Evolutionary conservation across 2,329 filamentous ascomycete species (phyloP), one percentile per base, ranked within the genome.

Genomic region (Neofusicoccum umdonicola): DNA sequence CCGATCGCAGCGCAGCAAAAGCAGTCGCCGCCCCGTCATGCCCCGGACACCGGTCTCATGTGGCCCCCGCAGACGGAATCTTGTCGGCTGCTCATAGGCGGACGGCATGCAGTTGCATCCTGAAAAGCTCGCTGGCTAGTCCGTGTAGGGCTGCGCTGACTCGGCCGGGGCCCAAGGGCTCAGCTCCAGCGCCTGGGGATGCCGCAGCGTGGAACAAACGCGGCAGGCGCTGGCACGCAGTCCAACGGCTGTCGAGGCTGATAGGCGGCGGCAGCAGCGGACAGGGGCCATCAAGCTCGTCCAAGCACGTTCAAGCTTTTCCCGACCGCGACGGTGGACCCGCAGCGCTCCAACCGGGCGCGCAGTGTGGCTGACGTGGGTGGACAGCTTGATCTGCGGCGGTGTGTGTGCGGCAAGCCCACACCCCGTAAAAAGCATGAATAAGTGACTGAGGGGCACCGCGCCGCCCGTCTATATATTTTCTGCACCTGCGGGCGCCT

Each of bases 291-390:
- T 47, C 22, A 63, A 63, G 61, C 61, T 63, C 41, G 27, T n/a
- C 61, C 48, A 63, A 63, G 48, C 61, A 54, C 48, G 31, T 19
- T 54, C 57, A 54, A 63, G 48, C 48, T 54, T 63, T 54, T 42
- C 17, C n/a, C 61, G 61, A 15, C 37, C 13, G 47, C 48, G 60
- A 39, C 47, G 47, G 34, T 31, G 54, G 56, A 47, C 56, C 56
- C 56, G 56, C 56, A 22, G 15, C 7, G 22, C 27, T 60, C 41
- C 31, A 47, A 37, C 56, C 56, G 42, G 56, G 56, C 31, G 56
- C 56, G 56, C 56, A 60, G 8, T 34, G 41, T 54, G 48, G 61
- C 61, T 63, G 48, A 62, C 50, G 60, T 52, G 48, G 47, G 60
- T 35, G 60, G 47, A 9, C 61, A 54, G 61, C n/a, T 35, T 47